Conservation (phyloP, 2,329 filamentous ascomycete genomes). For the Fusarium cyanostomum region DNA sequence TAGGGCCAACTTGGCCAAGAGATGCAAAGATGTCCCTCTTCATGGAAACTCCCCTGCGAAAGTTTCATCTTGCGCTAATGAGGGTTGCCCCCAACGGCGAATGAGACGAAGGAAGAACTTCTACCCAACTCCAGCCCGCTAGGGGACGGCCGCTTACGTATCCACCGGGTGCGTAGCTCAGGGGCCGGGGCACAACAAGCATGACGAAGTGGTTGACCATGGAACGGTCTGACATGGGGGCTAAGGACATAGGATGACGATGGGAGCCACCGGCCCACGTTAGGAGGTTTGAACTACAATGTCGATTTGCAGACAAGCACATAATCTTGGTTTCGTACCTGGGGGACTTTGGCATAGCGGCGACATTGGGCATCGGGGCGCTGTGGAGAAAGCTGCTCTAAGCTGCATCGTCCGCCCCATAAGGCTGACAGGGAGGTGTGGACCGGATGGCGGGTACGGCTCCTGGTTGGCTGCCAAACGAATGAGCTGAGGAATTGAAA, state of each 20-base stretch:
- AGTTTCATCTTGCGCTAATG: constrained; percentile 37
- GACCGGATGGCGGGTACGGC: constrained; percentile 9
- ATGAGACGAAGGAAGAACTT: constrained; percentile 26
- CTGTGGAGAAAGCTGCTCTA: constrained; percentile 33
- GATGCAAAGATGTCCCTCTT: constrained; percentile 22
- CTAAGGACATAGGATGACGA: constrained; percentile 11
- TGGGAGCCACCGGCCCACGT: constrained; percentile 11
- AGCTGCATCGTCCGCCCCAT: constrained; percentile 36
- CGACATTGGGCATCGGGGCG: constrained; percentile 19
- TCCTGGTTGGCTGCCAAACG: constrained; percentile 19
- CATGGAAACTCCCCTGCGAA: constrained; percentile 27
- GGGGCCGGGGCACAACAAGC: constrained; percentile 19
- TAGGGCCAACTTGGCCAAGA: constrained; percentile 12
- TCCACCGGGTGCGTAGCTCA: constrained; percentile 32
- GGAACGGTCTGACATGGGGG: constrained; percentile 12
- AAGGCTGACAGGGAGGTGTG: constrained; percentile 43
- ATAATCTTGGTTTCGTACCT: constrained; percentile 10
- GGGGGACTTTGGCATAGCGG: constrained; percentile 37
- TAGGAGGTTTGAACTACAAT: constrained; percentile 12
- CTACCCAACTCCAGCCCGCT: constrained; percentile 21
- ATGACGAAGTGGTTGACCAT: constrained; percentile 26
- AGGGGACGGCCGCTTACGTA: constrained; percentile 35
- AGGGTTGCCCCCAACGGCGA: constrained; percentile 31
- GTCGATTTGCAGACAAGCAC: constrained; percentile 16
- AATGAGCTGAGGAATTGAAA: constrained; percentile 22